phyloP scores from a whole-genome alignment of 1,139 yeast species.

The Kurtzmaniella quercitrusa region DNA sequence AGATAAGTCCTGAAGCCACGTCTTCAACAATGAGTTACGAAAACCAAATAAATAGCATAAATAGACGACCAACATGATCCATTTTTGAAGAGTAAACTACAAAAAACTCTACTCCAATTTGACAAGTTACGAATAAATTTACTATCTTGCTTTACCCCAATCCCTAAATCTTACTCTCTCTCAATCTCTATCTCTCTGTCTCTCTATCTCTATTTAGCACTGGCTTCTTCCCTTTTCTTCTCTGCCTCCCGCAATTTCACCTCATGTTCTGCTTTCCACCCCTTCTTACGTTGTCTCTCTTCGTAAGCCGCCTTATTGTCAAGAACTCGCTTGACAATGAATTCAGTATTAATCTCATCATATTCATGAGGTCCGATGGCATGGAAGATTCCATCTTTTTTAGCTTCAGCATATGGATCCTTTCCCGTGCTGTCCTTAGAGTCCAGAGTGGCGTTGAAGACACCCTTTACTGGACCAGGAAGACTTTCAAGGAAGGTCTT shows the following conservation, averaged over 20 bases:
- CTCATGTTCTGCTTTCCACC: conserved; percentile 59
- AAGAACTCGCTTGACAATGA: conserved; percentile 67
- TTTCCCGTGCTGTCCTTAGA: conserved; percentile 16
- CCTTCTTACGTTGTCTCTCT: conserved; percentile 75
- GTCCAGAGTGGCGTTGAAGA: conserved; percentile 63
- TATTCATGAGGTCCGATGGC: conserved; percentile 53
- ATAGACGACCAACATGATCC: too few species aligned
- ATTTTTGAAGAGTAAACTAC: too few species aligned
- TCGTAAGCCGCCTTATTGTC: conserved; percentile 64
- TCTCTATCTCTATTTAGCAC: not conserved
- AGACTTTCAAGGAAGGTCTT: conserved; percentile 31
- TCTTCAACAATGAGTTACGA: not conserved
- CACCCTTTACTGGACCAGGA: conserved; percentile 40
- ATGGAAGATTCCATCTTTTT: conserved; percentile 33
- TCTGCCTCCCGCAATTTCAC: conserved; percentile 23
- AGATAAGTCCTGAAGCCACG: not conserved
- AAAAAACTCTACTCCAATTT: too few species aligned
- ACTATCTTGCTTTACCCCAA: too few species aligned
- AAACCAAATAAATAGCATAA: not conserved
- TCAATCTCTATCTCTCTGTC: too few species aligned
- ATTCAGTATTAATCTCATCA: conserved; percentile 57
- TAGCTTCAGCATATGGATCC: conserved; percentile 44
- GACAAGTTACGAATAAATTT: too few species aligned
- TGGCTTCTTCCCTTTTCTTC: conserved; percentile 7
- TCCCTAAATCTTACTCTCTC: too few species aligned